phyloP scores from a whole-genome alignment of 495 filamentous ascomycete genomes.

The Beverwykella pulmonaria region DNA sequence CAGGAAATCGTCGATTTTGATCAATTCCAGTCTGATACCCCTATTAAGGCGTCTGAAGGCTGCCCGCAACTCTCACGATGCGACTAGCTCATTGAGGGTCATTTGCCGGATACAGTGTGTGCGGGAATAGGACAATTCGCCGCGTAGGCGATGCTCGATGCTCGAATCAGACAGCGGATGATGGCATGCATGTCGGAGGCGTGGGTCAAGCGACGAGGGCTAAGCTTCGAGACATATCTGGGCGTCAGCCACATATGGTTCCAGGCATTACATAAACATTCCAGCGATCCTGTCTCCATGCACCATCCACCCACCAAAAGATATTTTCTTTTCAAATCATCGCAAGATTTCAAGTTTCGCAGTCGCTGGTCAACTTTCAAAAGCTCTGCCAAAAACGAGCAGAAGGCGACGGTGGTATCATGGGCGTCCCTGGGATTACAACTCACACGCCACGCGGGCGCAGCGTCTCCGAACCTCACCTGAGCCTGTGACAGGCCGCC shows the following conservation, averaged over 20 bases:
- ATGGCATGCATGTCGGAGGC: slow-evolving; percentile 10
- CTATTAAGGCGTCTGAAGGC: no score
- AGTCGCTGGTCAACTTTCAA: not conserved
- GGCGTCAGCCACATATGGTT: slow-evolving; percentile 8
- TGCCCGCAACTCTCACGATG: no score
- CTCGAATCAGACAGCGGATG: slow-evolving; percentile 14
- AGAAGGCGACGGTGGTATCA: not conserved
- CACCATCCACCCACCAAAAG: no score
- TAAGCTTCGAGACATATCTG: slow-evolving; percentile 3
- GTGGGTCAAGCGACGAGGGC: not conserved
- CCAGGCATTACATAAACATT: not conserved
- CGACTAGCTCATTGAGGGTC: not conserved
- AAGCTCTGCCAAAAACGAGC: no score
- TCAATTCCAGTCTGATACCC: not conserved
- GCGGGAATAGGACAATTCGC: not conserved
- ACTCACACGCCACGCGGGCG: slow-evolving; percentile 1
- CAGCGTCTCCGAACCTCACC: slow-evolving; percentile 13
- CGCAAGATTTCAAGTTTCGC: no score
- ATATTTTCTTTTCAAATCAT: not conserved
- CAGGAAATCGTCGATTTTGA: not conserved
- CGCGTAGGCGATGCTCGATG: not conserved
- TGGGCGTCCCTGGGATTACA: not conserved
- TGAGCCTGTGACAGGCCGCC: slow-evolving; percentile 2
- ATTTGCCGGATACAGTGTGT: not conserved
- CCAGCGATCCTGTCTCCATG: not conserved